Base-by-base conservation (phyloP, 1,284 basidiomycete genomes). In the Cerioporus squamosus region DNA sequence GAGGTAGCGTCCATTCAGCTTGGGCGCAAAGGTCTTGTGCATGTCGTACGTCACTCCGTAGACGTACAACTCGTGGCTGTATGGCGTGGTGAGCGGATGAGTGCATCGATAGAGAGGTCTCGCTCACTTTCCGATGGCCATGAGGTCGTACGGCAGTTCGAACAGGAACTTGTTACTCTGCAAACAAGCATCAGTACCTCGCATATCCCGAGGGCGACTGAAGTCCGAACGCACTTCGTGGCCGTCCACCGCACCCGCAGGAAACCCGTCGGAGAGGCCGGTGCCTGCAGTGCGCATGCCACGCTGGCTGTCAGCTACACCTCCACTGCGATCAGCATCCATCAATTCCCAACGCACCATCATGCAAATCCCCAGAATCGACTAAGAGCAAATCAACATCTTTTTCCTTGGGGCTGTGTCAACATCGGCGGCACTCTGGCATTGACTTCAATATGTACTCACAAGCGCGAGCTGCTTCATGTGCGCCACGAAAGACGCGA, bases 291-390 rank as follows among this genome's bases (percentile, higher is more conserved):
- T 14, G 29, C 29, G 2, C 10, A 14, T 51, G 44, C 33, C 14
- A 14, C 22, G 18, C 40, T 33, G 0, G 55, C 36, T 15, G 17
- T 26, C 14, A 12, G 14, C 24, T 17, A 22, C 10, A n/a, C n/a
- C n/a, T n/a, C 7, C 9, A 14, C 36, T 14, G 33, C 48, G 9
- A 22, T 43, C 17, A 36, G 33, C 9, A n/a, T 15, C 17, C 20
- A 10, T 12, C 33, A 71, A 29, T 29, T 36, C 72, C 66, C 2
- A 67, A 67, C 51, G 68, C 67, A 78, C 90, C 93, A 68, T 95
- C 93, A 63, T 94, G 93, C 57, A 94, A 73, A 70, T 94, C 89
- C n/a, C 90, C 90, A 23, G 87, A 87, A 66, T 91, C 88, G 14
- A 91, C 80, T 23, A 92, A 76, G 36, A 91, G 76, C 6, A 91